phyloP scores from a whole-genome alignment of 192 early-diverging fungal species.

The Gorgonomyces haynaldii region DNA sequence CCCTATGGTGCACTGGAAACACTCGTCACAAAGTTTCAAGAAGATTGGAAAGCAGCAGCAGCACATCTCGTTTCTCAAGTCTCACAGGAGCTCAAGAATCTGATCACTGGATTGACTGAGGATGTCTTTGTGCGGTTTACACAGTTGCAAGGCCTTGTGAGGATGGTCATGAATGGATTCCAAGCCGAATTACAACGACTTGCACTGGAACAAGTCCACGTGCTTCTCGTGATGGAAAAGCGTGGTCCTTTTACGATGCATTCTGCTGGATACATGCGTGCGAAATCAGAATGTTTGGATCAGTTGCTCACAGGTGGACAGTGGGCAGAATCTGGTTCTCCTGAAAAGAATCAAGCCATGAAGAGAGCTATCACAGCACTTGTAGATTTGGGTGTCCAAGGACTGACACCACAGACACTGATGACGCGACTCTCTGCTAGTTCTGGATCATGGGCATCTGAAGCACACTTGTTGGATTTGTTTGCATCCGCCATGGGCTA shows the following conservation, averaged over 20 bases:
- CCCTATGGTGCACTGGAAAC: slow-evolving; percentile 31
- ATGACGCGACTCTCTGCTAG: slow-evolving; percentile 9
- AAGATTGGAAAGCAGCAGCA: slow-evolving; percentile 27
- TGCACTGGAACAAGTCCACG: slow-evolving; percentile 22
- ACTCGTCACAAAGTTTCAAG: slow-evolving; percentile 24
- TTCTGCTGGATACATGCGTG: slow-evolving; percentile 22
- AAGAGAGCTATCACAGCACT: slow-evolving; percentile 28
- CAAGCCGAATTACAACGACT: slow-evolving; percentile 29
- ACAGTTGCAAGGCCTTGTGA: slow-evolving; percentile 31
- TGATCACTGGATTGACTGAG: slow-evolving; percentile 26
- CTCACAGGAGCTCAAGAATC: slow-evolving; percentile 17
- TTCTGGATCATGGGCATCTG: slow-evolving; percentile 16
- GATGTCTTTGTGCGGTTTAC: slow-evolving; percentile 34
- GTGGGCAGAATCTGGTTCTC: slow-evolving; percentile 7
- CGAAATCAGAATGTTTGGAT: slow-evolving; percentile 8
- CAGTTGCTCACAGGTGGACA: not conserved
- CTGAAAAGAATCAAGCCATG: not conserved
- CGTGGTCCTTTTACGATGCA: slow-evolving; percentile 31
- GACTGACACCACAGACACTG: slow-evolving; percentile 21
- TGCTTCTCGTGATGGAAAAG: slow-evolving; percentile 26
- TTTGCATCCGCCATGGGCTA: slow-evolving; percentile 26
- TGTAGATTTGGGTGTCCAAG: slow-evolving; percentile 24
- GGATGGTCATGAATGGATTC: slow-evolving; percentile 28
- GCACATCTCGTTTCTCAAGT: slow-evolving; percentile 18
- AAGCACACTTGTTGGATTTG: slow-evolving; percentile 16